Evolutionary conservation across 108 stramenopile species (phyloP).

Genomic region (Stephanodiscus triporus): DNA sequence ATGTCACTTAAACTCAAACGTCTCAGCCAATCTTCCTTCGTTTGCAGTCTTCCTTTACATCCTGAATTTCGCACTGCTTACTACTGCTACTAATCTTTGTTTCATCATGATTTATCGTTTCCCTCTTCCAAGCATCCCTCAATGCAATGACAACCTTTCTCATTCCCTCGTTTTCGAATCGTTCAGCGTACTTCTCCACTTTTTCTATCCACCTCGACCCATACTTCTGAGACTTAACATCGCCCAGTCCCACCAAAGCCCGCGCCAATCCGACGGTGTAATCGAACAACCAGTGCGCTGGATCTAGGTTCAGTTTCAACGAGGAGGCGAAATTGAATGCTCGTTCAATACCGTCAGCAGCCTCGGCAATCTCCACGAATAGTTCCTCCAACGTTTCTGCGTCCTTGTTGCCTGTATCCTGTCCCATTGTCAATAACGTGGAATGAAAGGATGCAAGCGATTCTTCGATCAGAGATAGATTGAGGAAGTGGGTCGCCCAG

Average conservation of each 20-base stretch:
- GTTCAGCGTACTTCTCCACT: constrained; percentile 61
- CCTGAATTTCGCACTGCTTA: neutral
- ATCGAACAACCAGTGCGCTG: constrained; percentile 72
- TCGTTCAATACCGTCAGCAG: constrained; percentile 78
- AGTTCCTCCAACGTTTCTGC: constrained; percentile 45
- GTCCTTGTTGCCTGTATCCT: constrained; percentile 40
- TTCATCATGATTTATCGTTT: neutral
- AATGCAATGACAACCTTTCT: constrained; percentile 73
- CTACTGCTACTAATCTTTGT: neutral
- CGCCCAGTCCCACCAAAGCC: constrained; percentile 75
- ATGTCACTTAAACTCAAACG: neutral
- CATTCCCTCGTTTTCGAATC: constrained; percentile 68
- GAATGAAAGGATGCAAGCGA: constrained; percentile 39
- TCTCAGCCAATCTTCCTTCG: constrained; percentile 18
- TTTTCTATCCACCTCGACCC: constrained; percentile 68
- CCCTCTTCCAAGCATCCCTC: constrained; percentile 55
- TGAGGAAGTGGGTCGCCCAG: constrained; percentile 51
- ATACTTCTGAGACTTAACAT: constrained; percentile 77
- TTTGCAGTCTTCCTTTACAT: constrained; percentile 10
- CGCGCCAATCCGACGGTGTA: constrained; percentile 71
- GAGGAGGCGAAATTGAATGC: constrained; percentile 57
- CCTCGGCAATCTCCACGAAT: constrained; percentile 62
- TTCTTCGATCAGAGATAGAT: constrained; percentile 42
- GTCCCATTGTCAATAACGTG: constrained; percentile 36
- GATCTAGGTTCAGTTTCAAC: constrained; percentile 53